Evolutionary conservation across 2,329 filamentous ascomycete species (phyloP).

Genomic region (Aspergillus fructus): DNA sequence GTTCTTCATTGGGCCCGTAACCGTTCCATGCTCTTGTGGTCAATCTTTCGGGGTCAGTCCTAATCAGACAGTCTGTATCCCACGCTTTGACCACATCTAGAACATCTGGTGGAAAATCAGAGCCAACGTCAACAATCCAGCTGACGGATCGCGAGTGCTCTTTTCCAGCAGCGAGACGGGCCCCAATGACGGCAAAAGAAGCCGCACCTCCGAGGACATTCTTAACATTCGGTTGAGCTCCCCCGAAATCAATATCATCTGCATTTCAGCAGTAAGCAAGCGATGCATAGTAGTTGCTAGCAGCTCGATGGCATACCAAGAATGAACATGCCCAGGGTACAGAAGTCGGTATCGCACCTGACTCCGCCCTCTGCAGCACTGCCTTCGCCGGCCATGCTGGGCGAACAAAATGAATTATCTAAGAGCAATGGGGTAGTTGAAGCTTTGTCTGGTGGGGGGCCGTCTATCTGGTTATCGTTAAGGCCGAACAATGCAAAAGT

Average conservation of each 20-base stretch:
- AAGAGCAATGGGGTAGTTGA: neutral
- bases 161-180: constrained; percentile 77
- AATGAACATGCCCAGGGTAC: constrained; percentile 64
- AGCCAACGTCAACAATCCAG: constrained; percentile 88
- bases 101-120: constrained; percentile 75
- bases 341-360: constrained; percentile 51
- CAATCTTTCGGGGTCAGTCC: constrained; percentile 63
- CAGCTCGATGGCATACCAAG: constrained; percentile 47
- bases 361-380: neutral
- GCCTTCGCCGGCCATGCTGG: constrained; percentile 19
- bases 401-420: neutral
- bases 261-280: constrained; percentile 19
- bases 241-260: constrained; percentile 90
- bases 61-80: constrained; percentile 71
- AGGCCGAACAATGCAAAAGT: neutral
- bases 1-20: constrained; percentile 69
- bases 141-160: constrained; percentile 67
- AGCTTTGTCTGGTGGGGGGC: constrained; percentile 8
- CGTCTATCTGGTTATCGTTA: constrained; percentile 11
- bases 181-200: constrained; percentile 81
- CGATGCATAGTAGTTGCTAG: constrained; percentile 12
- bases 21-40: constrained; percentile 94
- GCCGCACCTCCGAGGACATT: constrained; percentile 88
- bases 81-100: constrained; percentile 67
- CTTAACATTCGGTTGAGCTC: constrained; percentile 65